Conservation (phyloP, 2,329 filamentous ascomycete species). For the Hypomyces perniciosus region DNA sequence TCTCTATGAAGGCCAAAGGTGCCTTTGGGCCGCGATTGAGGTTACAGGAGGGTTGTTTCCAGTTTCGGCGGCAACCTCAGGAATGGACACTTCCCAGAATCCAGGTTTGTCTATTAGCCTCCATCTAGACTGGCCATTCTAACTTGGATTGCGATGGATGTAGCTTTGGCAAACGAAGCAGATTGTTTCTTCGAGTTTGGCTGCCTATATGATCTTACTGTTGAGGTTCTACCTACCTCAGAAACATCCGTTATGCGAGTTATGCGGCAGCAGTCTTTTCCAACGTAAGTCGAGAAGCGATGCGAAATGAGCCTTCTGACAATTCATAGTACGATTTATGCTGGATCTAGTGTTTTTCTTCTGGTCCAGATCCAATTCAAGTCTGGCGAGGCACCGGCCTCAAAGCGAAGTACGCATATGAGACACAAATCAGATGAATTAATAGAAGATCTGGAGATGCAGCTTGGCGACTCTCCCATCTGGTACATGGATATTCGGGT, state of each 20-base stretch:
- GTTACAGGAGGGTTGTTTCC: conserved; percentile 36
- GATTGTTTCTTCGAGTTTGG: conserved; percentile 36
- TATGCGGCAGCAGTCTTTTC: conserved; percentile 38
- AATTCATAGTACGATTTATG: conserved; percentile 32
- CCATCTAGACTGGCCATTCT: not conserved
- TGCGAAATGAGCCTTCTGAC: conserved; percentile 13
- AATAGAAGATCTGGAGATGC: conserved; percentile 52
- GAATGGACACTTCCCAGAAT: not conserved
- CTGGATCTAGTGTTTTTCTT: conserved; percentile 41
- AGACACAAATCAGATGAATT: conserved; percentile 46
- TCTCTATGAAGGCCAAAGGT: conserved; percentile 27
- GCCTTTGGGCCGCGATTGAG: conserved; percentile 46
- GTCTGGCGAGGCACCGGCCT: conserved; percentile 6
- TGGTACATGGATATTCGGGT: conserved; percentile 48
- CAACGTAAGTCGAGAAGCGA: conserved; percentile 29
- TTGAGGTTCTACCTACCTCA: conserved; percentile 39
- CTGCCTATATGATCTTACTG: conserved; percentile 42
- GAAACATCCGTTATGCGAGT: conserved; percentile 40
- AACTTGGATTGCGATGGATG: not conserved
- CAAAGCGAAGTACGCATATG: conserved; percentile 17
- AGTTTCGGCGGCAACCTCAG: conserved; percentile 9
- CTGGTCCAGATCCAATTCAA: conserved; percentile 41
- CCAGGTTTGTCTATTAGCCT: not conserved
- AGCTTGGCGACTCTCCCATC: conserved; percentile 44
- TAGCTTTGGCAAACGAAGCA: conserved; percentile 14